Base-by-base conservation (phyloP, 2,329 filamentous ascomycete genomes). In the Ceratocystis papillata region DNA sequence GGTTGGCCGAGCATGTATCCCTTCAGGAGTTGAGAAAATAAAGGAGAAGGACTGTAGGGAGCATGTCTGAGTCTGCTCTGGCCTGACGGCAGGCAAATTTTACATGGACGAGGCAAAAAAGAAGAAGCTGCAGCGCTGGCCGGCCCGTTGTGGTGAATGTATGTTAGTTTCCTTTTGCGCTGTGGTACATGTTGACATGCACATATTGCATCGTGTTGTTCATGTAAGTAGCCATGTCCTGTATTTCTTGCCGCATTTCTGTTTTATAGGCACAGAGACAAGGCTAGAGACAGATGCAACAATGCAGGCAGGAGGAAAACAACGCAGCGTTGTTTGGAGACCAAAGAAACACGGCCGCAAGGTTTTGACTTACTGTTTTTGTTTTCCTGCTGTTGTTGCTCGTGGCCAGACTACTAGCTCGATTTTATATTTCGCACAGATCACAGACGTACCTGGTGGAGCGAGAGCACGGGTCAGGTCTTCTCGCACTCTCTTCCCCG, bases 11-110 rank as follows among this genome's bases (percentile, higher is more conserved):
- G 46, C 46, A 12, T 37, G 33, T 37, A 53, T 59, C 53, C 53
- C 28, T 59, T 30, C 17, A 59, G 53, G 28, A 59, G 53, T 17
- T 10, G 28, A 7, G 53, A 33, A 59, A 59, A 59, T 59, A 59
- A 30, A 55, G 50, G 20, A 59, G 25, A 22, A 59, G 28, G 10
- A 37, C 28, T 53, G 20, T 10, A 22, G 48, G 25, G 48, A 12
- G 48, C 20, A 10, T 53, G 48, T 28, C 48, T 50, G 15, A 17
- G 5, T 22, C 22, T 22, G 22, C 2, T 57, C 22, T 6, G 20
- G 50, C 22, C 25, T 33, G 53, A 25, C 12, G 25, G 28, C 53
- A 12, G 28, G 28, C 25, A 59, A 59, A 37, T 37, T 25, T 30
- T 30, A 59, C 25, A 33, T n/a, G 53, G 33, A 37, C 7, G 46